A percentile compares a stretch with the other conserved stretches of the same genome.
phyloP scores from a whole-genome alignment of 345 rosid species.

The Aquilaria sinensis region DNA sequence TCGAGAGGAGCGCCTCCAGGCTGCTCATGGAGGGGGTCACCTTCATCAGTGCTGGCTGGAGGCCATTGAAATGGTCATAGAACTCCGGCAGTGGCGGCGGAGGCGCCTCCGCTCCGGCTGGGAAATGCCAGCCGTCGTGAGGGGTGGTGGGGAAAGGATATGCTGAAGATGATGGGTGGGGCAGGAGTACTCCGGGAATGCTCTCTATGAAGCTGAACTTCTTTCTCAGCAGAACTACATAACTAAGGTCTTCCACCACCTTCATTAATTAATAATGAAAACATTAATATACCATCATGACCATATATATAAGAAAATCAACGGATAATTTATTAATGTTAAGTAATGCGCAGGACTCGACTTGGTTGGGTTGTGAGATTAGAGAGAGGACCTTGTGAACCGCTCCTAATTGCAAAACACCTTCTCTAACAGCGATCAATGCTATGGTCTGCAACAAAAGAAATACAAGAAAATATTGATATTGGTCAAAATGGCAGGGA shows the following conservation, averaged over 20 bases:
- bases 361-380: background rate
- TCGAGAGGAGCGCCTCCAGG: conserved; percentile 91
- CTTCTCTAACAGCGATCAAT: conserved; percentile 93
- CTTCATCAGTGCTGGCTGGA: conserved; percentile 33
- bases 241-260: conserved; percentile 88
- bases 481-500: background rate
- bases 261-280: conserved; percentile 8
- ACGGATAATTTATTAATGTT: too few relatives aligned
- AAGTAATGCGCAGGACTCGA: too few relatives aligned
- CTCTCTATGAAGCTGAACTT: conserved; percentile 88
- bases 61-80: conserved; percentile 31
- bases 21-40: conserved; percentile 94
- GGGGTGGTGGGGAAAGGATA: conserved; percentile 44
- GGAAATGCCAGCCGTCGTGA: conserved; percentile 48
- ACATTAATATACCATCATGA: too few relatives aligned
- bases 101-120: conserved; percentile 29
- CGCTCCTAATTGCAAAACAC: conserved; percentile 92
- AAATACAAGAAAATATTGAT: background rate
- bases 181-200: conserved; percentile 88
- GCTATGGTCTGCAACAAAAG: conserved; percentile 74
- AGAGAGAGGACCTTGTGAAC: conserved; percentile 57
- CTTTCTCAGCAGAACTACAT: conserved; percentile 69
- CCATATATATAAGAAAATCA: too few relatives aligned
- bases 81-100: conserved; percentile 36
- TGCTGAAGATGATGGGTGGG: conserved; percentile 84